Conservation (phyloP, 345 rosid species). For the Xanthoceras sorbifolium region DNA sequence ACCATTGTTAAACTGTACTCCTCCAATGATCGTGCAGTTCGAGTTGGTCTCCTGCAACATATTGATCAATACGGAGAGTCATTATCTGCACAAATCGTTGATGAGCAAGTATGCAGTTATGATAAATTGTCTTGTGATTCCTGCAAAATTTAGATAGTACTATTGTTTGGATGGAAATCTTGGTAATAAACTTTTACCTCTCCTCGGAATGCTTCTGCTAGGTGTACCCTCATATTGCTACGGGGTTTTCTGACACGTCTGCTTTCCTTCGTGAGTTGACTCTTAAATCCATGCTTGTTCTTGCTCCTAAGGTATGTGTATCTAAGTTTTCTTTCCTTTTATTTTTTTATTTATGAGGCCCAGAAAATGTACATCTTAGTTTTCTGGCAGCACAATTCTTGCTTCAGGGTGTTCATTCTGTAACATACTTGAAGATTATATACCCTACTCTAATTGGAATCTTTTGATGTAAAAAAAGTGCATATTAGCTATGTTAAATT, state of each 20-base stretch:
- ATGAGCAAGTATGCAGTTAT: constrained; percentile 78
- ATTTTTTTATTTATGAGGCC: not conserved
- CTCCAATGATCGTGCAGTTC: constrained; percentile 90
- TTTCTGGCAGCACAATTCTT: not conserved
- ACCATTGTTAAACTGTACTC: constrained; percentile 86
- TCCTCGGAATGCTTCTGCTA: constrained; percentile 33
- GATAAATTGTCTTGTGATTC: constrained; percentile 13
- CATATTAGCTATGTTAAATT: not conserved
- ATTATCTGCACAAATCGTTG: constrained; percentile 77
- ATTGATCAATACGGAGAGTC: constrained; percentile 97
- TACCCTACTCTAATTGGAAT: not conserved
- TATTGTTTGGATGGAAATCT: constrained; percentile 5
- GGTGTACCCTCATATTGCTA: constrained; percentile 93
- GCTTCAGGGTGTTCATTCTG: not conserved
- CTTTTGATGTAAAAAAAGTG: not conserved
- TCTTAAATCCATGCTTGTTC: constrained; percentile 95
- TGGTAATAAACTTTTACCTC: constrained; percentile 1
- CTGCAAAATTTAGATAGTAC: constrained; percentile 9
- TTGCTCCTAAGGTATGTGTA: constrained; percentile 84
- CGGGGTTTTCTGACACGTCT: constrained; percentile 90
- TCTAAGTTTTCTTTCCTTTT: not conserved
- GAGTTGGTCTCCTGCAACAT: constrained; percentile 94
- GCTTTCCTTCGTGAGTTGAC: constrained; percentile 96
- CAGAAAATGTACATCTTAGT: constrained; percentile 4
- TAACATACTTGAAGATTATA: not conserved